phyloP scores from a whole-genome alignment of 352 stramenopile species.

The Blastocystis sp. region DNA sequence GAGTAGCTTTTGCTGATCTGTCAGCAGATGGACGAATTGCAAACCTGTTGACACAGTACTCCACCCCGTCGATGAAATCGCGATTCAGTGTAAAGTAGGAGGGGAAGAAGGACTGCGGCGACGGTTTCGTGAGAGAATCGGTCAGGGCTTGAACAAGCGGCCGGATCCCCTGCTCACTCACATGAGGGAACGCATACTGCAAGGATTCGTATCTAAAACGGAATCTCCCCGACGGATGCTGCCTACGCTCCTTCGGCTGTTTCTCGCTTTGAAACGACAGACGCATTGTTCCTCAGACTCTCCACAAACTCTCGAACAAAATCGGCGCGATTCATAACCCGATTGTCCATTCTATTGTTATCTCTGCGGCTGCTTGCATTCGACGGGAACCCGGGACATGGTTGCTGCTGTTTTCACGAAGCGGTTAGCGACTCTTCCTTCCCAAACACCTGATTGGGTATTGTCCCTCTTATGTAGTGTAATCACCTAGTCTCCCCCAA shows the following conservation, averaged over 20 bases:
- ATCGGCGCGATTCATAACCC: constrained; percentile 28
- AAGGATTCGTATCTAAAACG: constrained; percentile 47
- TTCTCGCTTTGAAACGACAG: not conserved
- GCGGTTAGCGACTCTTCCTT: constrained; percentile 34
- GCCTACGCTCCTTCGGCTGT: constrained; percentile 28
- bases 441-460: constrained; percentile 63
- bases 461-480: not conserved
- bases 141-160: not conserved
- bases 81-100: not conserved
- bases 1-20: not conserved
- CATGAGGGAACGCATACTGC: constrained; percentile 15
- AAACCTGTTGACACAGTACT: constrained; percentile 19
- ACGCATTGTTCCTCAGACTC: constrained; percentile 27
- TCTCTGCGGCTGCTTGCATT: not conserved
- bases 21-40: not conserved
- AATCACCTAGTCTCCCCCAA: constrained; percentile 33
- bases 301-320: constrained; percentile 38
- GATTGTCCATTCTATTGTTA: not conserved
- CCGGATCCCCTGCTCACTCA: not conserved
- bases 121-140: not conserved
- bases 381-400: not conserved
- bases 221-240: not conserved
- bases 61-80: constrained; percentile 29
- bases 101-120: not conserved
- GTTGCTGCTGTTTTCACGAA: constrained; percentile 30